Base-by-base conservation (phyloP, 2,329 filamentous ascomycete species). In the Colletotrichum tropicicola region DNA sequence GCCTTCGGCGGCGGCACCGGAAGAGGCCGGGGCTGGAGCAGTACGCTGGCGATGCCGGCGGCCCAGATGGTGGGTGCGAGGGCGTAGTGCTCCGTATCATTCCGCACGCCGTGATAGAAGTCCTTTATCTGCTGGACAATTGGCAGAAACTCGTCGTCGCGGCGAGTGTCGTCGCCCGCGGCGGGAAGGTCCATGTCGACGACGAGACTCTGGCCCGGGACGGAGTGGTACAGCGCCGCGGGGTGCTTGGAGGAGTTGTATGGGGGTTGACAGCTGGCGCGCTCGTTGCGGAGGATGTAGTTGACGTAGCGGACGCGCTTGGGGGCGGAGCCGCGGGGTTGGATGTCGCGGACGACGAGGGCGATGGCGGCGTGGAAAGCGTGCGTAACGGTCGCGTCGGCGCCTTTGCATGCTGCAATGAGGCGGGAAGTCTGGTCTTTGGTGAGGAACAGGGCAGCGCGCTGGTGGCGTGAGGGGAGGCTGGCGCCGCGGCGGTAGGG, bases 221-320 rank as follows among this genome's bases (percentile, higher is more conserved):
- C 56, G 0, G 75, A 78, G 56, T 78, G 73, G 4, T 78, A 78
- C 0, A 77, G 65, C 3, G 70, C 44, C 0, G 70, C 72, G 1
- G 75, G 54, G 39, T 78, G 75, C 0, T 55, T 4, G 1, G 61
- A 12, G 0, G 67, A 66, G 30, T 61, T 69, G 4, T 72, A 78
- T 0, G 74, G 74, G 4, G 63, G 23, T 0, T 15, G 12, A 17
- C 75, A 78, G 8, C 41, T 68, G 0, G 57, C 13, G 1, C 74
- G 70, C 39, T 77, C 75, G 37, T 78, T 78, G 21, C 70, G 72
- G 7, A 78, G 62, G 47, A 77, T 70, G 60, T 77, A 77, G 30
- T 68, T 73, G 35, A 74, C 63, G 52, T 77, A 77, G 0, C 70
- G 59, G 0, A 74, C 72, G 1, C 27, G 49, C 13, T 65, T 69